A percentile compares a stretch with the other conserved stretches of the same genome.
phyloP scores from a whole-genome alignment of 2,329 filamentous ascomycete genomes.

The Verticillium klebahnii region DNA sequence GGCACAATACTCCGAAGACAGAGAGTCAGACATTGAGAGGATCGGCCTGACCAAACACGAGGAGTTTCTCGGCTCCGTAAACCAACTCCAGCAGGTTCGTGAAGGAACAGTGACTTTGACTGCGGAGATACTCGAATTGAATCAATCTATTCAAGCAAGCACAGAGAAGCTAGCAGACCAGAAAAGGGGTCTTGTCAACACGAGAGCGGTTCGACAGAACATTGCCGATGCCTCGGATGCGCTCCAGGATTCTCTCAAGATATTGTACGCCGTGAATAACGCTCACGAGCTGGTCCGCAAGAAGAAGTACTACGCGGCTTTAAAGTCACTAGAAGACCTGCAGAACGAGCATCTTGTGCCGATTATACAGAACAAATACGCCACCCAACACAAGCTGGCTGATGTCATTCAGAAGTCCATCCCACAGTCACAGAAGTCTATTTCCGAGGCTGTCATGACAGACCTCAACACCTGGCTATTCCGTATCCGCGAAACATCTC shows the following conservation, averaged over 20 bases:
- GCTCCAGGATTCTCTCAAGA: constrained; percentile 85
- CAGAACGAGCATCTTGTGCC: constrained; percentile 87
- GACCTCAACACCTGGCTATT: constrained; percentile 97
- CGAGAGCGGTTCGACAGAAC: constrained; percentile 86
- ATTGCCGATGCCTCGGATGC: constrained; percentile 90
- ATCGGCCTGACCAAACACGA: constrained; percentile 96
- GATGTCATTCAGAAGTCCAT: constrained; percentile 96
- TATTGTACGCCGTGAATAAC: constrained; percentile 87
- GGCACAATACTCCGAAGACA: constrained; percentile 75
- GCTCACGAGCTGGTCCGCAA: constrained; percentile 87
- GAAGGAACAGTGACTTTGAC: constrained; percentile 88
- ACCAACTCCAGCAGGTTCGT: constrained; percentile 85
- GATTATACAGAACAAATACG: constrained; percentile 72
- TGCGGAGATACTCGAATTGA: constrained; percentile 84
- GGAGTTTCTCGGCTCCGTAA: constrained; percentile 90
- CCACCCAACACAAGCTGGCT: constrained; percentile 90
- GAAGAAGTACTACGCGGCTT: constrained; percentile 92
- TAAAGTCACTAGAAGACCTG: constrained; percentile 90
- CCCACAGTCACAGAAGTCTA: constrained; percentile 84
- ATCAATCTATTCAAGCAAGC: constrained; percentile 90
- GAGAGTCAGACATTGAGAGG: constrained; percentile 86
- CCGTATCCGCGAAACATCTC: constrained; percentile 89
- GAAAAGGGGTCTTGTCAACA: constrained; percentile 92
- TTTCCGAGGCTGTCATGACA: constrained; percentile 94
- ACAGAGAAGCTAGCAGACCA: constrained; percentile 92